A percentile compares a stretch with the other conserved stretches of the same genome.
Conservation (phyloP, 1,284 basidiomycete genomes). For the Xerocomus nothofagi region DNA sequence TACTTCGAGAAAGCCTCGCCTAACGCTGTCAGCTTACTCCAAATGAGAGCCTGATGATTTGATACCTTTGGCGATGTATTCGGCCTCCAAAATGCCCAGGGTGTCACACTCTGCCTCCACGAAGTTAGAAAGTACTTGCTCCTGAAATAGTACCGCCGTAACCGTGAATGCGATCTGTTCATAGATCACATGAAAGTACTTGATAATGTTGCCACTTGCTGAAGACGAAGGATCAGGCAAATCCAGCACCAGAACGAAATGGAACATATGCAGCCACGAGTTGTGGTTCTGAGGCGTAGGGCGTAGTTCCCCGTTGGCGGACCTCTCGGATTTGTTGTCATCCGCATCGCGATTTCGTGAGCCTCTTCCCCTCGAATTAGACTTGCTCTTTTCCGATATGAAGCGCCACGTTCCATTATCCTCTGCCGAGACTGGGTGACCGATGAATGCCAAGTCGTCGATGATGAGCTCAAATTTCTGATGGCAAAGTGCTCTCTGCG, state of each 20-base stretch:
- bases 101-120: constrained; percentile 76
- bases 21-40: constrained; percentile 29
- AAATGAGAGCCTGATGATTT: neutral
- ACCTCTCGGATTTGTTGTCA: constrained; percentile 37
- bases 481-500: constrained; percentile 81
- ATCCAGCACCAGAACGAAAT: constrained; percentile 87
- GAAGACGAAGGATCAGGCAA: constrained; percentile 86
- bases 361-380: constrained; percentile 53
- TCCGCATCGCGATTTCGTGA: constrained; percentile 43
- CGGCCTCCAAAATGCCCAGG: constrained; percentile 69
- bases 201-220: constrained; percentile 68
- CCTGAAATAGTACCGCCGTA: constrained; percentile 85
- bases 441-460: constrained; percentile 93
- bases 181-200: constrained; percentile 84
- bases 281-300: constrained; percentile 21
- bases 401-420: constrained; percentile 74
- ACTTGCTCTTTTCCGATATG: constrained; percentile 55
- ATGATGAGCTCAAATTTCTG: constrained; percentile 93
- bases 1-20: constrained; percentile 59
- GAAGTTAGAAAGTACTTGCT: constrained; percentile 82
- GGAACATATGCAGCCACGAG: constrained; percentile 78
- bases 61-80: constrained; percentile 59
- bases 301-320: constrained; percentile 34
- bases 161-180: constrained; percentile 85
- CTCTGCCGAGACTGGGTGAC: constrained; percentile 88